Conservation (phyloP, 495 filamentous ascomycete species). For the Hyaloscypha hepaticicola region DNA sequence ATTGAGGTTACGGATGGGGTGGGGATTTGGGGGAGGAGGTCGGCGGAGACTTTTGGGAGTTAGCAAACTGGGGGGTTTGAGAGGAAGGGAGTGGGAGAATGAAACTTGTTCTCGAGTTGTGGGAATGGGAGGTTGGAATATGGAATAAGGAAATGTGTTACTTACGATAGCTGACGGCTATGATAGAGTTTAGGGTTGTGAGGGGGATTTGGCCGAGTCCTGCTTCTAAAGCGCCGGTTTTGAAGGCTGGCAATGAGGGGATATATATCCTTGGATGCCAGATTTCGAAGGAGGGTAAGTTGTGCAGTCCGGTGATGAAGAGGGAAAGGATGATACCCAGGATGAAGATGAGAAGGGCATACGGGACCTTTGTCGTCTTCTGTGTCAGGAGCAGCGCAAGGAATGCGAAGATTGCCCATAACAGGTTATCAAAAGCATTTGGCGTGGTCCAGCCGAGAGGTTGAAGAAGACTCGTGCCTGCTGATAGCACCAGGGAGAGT, state of each 20-base stretch:
- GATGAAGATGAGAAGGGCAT: conserved; percentile 69
- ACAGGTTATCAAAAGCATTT: conserved; percentile 66
- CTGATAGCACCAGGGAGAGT: conserved; percentile 72
- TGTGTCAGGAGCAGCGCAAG: conserved; percentile 63
- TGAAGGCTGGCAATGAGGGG: conserved; percentile 24
- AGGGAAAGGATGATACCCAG: conserved; percentile 60
- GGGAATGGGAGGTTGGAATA: too few relatives aligned
- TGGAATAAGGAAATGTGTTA: too few relatives aligned
- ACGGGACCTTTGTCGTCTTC: conserved; percentile 55
- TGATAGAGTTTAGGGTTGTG: conserved; percentile 86
- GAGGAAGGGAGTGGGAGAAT: too few relatives aligned
- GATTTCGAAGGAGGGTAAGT: conserved; percentile 24
- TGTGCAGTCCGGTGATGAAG: conserved; percentile 36
- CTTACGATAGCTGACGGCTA: conserved; percentile 77
- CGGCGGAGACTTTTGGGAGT: too few relatives aligned
- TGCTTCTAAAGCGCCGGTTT: conserved; percentile 43
- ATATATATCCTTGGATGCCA: conserved; percentile 27
- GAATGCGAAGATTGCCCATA: conserved; percentile 71
- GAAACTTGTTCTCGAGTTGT: too few relatives aligned
- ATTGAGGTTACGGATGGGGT: conserved; percentile 68
- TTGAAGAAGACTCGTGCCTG: conserved; percentile 60
- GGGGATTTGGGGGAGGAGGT: conserved; percentile 67
- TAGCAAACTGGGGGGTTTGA: too few relatives aligned
- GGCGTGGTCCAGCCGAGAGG: conserved; percentile 58
- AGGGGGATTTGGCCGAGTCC: conserved; percentile 85